Evolutionary conservation across 352 stramenopile species (phyloP).

Genomic region (Globisporangium paddicum): DNA sequence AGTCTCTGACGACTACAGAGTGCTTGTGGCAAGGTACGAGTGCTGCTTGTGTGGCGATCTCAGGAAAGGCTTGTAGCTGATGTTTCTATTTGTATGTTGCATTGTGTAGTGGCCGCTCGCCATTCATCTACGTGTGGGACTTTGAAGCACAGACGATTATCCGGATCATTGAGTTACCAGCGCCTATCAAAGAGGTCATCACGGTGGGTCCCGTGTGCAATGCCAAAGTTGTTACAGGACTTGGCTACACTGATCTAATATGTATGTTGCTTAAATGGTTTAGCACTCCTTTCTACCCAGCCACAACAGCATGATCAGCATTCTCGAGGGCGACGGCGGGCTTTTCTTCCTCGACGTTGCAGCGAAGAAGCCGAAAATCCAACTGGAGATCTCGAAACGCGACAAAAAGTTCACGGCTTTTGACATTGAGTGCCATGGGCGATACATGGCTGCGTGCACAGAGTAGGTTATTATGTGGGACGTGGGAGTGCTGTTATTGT

Average conservation of each 20-base stretch:
- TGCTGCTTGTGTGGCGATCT: too few species aligned
- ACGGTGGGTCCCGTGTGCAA: slow-evolving; percentile 36
- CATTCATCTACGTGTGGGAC: slow-evolving; percentile 82
- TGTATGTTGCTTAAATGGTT: background rate
- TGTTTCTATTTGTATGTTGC: background rate
- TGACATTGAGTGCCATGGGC: slow-evolving; percentile 62
- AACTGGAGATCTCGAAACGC: slow-evolving; percentile 58
- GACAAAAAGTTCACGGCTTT: slow-evolving; percentile 53
- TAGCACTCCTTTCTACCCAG: slow-evolving; percentile 70
- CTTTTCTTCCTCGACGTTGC: slow-evolving; percentile 75
- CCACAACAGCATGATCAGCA: slow-evolving; percentile 49
- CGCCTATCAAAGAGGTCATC: slow-evolving; percentile 58
- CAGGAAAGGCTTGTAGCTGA: background rate
- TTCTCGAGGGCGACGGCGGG: slow-evolving; percentile 61
- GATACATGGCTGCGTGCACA: slow-evolving; percentile 63
- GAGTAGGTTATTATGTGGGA: too few species aligned
- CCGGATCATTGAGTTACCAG: slow-evolving; percentile 80
- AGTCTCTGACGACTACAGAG: slow-evolving; percentile 70
- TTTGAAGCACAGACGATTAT: slow-evolving; percentile 83
- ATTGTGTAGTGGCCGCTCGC: slow-evolving; percentile 44
- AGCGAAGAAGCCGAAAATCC: slow-evolving; percentile 63
- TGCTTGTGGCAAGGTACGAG: slow-evolving; percentile 76
- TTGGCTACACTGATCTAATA: too few species aligned
- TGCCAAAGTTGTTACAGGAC: too few species aligned
- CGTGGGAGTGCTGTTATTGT: too few species aligned